These are phyloP conservation scores for Adansonia gregorii DNA, from an alignment of 441 rosid genomes.

Conservation along the genomic window DNA sequence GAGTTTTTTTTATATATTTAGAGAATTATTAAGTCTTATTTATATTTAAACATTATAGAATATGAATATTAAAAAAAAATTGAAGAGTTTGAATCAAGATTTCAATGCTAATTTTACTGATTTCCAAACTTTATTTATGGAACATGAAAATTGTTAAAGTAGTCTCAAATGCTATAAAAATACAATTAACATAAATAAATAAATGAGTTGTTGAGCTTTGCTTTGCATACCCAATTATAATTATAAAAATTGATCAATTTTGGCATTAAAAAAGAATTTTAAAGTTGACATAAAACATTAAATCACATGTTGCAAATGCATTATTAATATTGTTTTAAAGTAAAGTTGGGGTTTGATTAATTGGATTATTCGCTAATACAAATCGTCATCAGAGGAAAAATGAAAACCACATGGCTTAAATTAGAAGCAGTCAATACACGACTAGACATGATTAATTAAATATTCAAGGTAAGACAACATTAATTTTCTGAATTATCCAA, in stretches of 20 bases:
- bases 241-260: neutral
- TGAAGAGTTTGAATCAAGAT: no score
- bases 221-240: neutral
- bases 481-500: neutral
- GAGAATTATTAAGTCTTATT: no score
- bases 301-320: neutral
- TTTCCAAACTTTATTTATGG: no score
- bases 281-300: neutral
- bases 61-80: no score
- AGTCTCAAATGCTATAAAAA: no score
- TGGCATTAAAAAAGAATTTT: neutral
- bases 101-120: no score
- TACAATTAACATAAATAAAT: neutral
- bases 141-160: no score
- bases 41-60: no score
- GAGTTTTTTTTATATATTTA: no score
- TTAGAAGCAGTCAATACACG: neutral
- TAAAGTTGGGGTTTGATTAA: neutral
- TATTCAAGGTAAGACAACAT: neutral
- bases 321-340: neutral
- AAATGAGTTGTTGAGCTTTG: slow-evolving; percentile 6
- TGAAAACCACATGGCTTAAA: neutral
- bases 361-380: neutral
- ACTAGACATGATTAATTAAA: neutral
- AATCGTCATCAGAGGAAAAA: neutral